phyloP scores from a whole-genome alignment of 106 monocot genomes.

The Dioscorea dumetorum region DNA sequence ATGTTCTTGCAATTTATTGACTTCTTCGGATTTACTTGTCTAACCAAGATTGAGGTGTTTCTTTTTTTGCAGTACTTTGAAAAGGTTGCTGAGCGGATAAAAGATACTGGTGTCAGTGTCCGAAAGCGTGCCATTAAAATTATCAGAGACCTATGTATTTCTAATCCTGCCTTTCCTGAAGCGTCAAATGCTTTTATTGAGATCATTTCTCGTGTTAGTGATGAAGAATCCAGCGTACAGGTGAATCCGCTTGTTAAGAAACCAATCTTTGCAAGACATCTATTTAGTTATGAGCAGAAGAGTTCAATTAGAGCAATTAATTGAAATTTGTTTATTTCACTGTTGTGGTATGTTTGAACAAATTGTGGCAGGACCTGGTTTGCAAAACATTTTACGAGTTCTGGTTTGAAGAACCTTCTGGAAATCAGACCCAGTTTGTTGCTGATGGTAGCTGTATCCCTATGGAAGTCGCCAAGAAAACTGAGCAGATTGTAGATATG shows the following conservation, averaged over 20 bases:
- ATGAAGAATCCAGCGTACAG: constrained; percentile 96
- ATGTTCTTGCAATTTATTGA: background rate
- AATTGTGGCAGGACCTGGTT: constrained; percentile 70
- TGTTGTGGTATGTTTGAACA: background rate
- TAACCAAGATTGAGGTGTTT: background rate
- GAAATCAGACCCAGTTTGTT: constrained; percentile 67
- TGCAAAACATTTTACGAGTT: constrained; percentile 97
- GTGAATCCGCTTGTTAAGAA: constrained; percentile 24
- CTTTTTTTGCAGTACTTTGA: constrained; percentile 74
- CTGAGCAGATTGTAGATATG: constrained; percentile 94
- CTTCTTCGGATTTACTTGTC: background rate
- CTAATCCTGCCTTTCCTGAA: constrained; percentile 61
- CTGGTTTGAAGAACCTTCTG: constrained; percentile 94
- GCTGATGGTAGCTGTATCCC: constrained; percentile 94
- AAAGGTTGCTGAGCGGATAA: constrained; percentile 96
- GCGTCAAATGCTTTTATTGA: constrained; percentile 81
- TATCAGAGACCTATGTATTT: constrained; percentile 84
- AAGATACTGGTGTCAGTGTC: constrained; percentile 97
- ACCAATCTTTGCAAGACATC: no score
- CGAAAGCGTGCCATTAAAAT: constrained; percentile 96
- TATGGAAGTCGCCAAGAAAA: constrained; percentile 87
- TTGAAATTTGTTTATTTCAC: no score
- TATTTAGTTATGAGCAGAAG: no score
- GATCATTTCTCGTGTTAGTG: constrained; percentile 93
- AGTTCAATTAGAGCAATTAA: no score